Percentiles rank a stretch among this genome's conserved stretches.
These are phyloP conservation scores for Babesia gibsoni DNA, from an alignment of 169 alveolate species.

Conservation along the genomic window DNA sequence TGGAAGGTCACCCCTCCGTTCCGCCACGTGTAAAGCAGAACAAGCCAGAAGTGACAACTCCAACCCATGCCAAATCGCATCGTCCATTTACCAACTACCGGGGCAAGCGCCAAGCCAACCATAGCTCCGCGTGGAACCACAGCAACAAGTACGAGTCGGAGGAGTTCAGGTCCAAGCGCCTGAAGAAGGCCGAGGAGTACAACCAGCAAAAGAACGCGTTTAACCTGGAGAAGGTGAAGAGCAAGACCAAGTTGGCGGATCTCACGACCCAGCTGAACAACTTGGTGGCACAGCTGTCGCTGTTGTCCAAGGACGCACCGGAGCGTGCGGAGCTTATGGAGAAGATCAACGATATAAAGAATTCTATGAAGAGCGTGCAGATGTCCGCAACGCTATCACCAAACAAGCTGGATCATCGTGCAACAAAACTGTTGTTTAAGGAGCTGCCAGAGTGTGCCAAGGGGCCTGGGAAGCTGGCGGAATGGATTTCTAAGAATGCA, in stretches of 20 bases:
- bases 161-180: slow-evolving; percentile 40
- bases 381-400: neutral
- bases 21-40: neutral
- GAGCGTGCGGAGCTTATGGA: slow-evolving; percentile 29
- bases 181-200: slow-evolving; percentile 11
- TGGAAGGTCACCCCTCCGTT: neutral
- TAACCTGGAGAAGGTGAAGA: neutral
- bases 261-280: slow-evolving; percentile 16
- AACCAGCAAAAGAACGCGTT: neutral
- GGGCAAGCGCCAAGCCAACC: neutral
- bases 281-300: slow-evolving; percentile 30
- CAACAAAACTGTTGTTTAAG: slow-evolving; percentile 20
- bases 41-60: neutral
- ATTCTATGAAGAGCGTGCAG: slow-evolving; percentile 34
- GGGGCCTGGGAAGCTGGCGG: slow-evolving; percentile 60
- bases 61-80: neutral
- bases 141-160: slow-evolving; percentile 48
- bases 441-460: slow-evolving; percentile 55
- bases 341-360: slow-evolving; percentile 18
- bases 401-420: slow-evolving; percentile 19
- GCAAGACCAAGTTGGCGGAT: slow-evolving; percentile 2
- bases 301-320: slow-evolving; percentile 42
- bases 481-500: slow-evolving; percentile 50
- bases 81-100: neutral
- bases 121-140: neutral